Evolutionary conservation across 1,284 basidiomycete genomes (phyloP).

Genomic region (Ganoderma meredithae): DNA sequence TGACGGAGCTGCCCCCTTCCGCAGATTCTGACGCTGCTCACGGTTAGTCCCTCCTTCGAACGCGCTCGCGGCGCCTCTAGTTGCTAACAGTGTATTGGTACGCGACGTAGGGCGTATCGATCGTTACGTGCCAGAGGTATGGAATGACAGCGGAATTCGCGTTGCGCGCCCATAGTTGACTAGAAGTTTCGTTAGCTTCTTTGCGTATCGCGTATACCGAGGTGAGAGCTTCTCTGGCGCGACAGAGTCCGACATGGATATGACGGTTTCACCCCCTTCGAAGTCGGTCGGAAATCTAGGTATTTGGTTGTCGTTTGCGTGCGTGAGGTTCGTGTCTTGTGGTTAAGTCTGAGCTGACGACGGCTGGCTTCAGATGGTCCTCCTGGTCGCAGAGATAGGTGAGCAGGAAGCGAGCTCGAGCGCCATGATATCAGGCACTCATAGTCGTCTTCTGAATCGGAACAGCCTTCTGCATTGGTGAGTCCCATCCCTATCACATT

Average conservation of each 20-base stretch:
- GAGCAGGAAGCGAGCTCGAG: neutral
- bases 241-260: neutral
- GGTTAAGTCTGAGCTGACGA: neutral
- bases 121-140: neutral
- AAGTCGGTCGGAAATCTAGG: neutral
- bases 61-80: neutral
- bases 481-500: neutral
- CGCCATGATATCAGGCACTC: neutral
- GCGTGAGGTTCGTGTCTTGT: neutral
- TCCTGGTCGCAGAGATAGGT: neutral
- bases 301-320: neutral
- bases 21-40: neutral
- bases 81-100: neutral
- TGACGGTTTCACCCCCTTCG: neutral
- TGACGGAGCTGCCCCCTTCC: neutral
- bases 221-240: neutral
- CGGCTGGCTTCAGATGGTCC: neutral
- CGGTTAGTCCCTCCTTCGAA: neutral
- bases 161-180: neutral
- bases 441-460: neutral
- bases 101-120: neutral
- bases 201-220: conserved; percentile 2
- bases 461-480: neutral
- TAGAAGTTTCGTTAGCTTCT: neutral
- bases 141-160: neutral